A percentile compares a stretch with the other conserved stretches of the same genome.
Evolutionary conservation across 2,329 filamentous ascomycete species (phyloP).

Genomic region (Blastomyces silverae): DNA sequence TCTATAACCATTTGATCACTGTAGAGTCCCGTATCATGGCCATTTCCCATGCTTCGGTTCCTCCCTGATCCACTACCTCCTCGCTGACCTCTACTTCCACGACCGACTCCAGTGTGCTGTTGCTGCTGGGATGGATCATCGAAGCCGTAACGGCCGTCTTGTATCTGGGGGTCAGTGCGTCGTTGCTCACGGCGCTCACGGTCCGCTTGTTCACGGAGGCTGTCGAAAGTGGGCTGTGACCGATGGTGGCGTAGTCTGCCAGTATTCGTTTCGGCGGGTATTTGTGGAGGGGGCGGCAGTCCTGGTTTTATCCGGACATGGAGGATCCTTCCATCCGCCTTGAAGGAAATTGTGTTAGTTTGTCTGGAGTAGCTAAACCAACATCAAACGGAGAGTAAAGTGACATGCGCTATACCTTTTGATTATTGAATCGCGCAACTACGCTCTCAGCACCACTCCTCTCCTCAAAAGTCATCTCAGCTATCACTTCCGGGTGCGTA

Average conservation of each 20-base stretch:
- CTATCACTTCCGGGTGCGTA: constrained; percentile 52
- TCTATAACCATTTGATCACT: constrained; percentile 40
- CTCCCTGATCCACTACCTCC: constrained; percentile 18
- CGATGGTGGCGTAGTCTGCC: constrained; percentile 16
- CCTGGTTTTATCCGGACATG: constrained; percentile 50
- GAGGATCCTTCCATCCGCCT: constrained; percentile 56
- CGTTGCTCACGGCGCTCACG: constrained; percentile 34
- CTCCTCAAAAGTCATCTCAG: constrained; percentile 53
- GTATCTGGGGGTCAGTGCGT: constrained; percentile 31
- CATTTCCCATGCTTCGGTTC: constrained; percentile 16
- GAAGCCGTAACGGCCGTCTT: constrained; percentile 39
- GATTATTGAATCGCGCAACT: constrained; percentile 56
- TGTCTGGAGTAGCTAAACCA: background rate
- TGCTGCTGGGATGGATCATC: constrained; percentile 20
- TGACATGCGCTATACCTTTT: constrained; percentile 46
- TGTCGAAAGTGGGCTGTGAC: constrained; percentile 28
- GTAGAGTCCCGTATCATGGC: constrained; percentile 28
- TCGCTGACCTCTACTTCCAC: constrained; percentile 18
- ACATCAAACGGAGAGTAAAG: constrained; percentile 2
- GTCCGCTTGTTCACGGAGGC: constrained; percentile 37
- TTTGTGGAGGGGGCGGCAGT: background rate
- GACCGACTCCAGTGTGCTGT: constrained; percentile 5
- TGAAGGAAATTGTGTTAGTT: constrained; percentile 15
- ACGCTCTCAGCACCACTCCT: constrained; percentile 52
- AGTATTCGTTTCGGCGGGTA: constrained; percentile 13